Percentiles rank a stretch among this genome's conserved stretches.
Evolutionary conservation across 192 early-diverging fungal species (phyloP).

Genomic region (Coemansia javaensis): DNA sequence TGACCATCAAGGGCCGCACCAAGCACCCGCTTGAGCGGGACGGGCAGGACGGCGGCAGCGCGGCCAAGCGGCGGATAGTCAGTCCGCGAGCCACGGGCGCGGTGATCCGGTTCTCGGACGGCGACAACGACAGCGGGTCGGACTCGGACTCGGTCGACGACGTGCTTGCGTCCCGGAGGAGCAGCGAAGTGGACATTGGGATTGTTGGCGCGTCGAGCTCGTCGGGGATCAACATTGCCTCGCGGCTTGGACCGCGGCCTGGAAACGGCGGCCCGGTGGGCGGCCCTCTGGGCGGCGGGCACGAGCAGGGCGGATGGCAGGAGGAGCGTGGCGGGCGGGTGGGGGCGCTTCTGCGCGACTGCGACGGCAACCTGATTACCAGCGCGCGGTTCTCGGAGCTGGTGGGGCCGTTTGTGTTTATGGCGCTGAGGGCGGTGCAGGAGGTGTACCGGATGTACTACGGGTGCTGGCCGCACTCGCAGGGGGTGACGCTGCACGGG

Average conservation of each 20-base stretch:
- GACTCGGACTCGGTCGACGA: conserved; percentile 5
- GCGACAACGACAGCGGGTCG: conserved; percentile 6
- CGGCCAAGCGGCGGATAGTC: conserved; percentile 5
- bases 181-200: conserved; percentile 7
- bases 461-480: conserved; percentile 8
- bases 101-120: conserved; percentile 15
- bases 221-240: conserved; percentile 7
- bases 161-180: not conserved
- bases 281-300: no score
- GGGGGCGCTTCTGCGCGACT: conserved; percentile 10
- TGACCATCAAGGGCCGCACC: conserved; percentile 34
- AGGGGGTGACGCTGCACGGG: not conserved
- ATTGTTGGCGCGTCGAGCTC: conserved; percentile 25
- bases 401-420: conserved; percentile 25
- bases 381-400: conserved; percentile 10
- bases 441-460: conserved; percentile 17
- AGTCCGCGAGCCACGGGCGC: conserved; percentile 15
- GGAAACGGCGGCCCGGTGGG: no score
- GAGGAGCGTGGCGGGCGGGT: no score
- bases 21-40: conserved; percentile 16
- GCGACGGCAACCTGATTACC: conserved; percentile 8
- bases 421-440: conserved; percentile 4
- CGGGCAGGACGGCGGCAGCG: not conserved
- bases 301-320: no score
- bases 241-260: conserved; percentile 7